Evolutionary conservation across 345 rosid genomes (phyloP), one percentile per base, ranked within the genome.

Genomic region (Iberis pinnata): DNA sequence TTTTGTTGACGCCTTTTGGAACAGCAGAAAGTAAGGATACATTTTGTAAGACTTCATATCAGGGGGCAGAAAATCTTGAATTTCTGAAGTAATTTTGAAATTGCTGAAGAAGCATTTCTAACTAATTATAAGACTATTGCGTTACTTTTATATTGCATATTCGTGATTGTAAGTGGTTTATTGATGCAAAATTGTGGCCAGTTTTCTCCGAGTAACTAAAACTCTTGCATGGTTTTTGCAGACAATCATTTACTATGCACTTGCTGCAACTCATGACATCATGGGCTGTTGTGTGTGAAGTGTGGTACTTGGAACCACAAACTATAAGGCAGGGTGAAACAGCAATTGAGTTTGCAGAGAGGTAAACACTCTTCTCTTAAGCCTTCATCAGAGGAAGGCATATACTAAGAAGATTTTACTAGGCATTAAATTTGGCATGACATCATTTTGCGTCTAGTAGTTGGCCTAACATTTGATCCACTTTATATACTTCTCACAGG

Each of bases 211-310:
- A 24, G 15, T 67, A 53, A 67, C 51, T 17, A 50, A 45, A 47
- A 10, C 2, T 46, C 2, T 17, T 47, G 45, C 10, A 27, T 71
- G 51, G 43, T 48, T 19, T 69, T 40, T 69, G 70, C 87, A 92
- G 97, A 70, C 99, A 92, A 60, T 92, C 98, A 49, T 92, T 92
- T 74, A 85, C 99, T 26, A 88, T 54, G 83, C 99, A 92, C 78
- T 81, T 92, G 64, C 78, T 88, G 69, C 99, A 80, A 71, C 95
- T 92, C 60, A 88, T 92, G 99, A 86, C 97, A 60, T 81, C 97
- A 12, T 93, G 99, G 99, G 99, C 99, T 52, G 99, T 93, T 60
- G 99, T 93, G 61, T 92, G 99, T 77, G 99, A 93, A 38, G 95
- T 93, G 31, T 93, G 99, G 97, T 93, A 86, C 68, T 74, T 93